Base-by-base conservation (phyloP, 176 grass and related monocot species). In the Cenchrus americanus region DNA sequence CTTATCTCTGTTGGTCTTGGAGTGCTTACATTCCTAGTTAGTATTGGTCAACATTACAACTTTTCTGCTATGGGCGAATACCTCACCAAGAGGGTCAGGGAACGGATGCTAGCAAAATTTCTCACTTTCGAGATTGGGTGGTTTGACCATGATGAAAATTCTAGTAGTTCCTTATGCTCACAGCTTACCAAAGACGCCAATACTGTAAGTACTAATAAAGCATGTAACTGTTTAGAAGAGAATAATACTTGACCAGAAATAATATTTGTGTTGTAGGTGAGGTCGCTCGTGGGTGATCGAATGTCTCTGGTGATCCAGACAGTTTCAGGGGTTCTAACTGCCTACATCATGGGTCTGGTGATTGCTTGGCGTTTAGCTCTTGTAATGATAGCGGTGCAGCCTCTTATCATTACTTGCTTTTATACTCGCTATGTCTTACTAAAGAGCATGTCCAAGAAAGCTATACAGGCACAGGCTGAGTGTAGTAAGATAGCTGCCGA, bases 41-140 rank as follows among this genome's bases (percentile, higher is more conserved):
- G 94, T 76, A 88, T 98, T 37, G 91, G 85, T 32, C 93, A 98
- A 80, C 96, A 98, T 80, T 98, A 98, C 90, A 98, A 91, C 85
- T 98, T 98, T 23, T 91, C 87, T 43, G 85, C 78, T 23, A 95
- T 98, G 96, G 96, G 96, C 5, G 96, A 98, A 69, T 98, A 95
- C 69, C 87, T 98, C 41, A 98, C 96, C 78, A 98, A 98, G 87
- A 95, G 96, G 70, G 66, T 98, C 18, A 85, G 96, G 66, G 87
- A 92, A 75, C 88, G 88, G 55, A 95, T 98, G 92, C 82, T 98
- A 15, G 57, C 79, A 69, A 94, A 98, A 89, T 91, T 94, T 34
- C 87, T 95, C 57, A 98, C 96, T n/a, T n/a, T n/a, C n/a, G n/a
- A 98, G 80, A 84, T 98, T 9, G 93, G 87, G 14, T 98, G 96